Base-by-base conservation (phyloP, 2,329 filamentous ascomycete species). In the Hypoxylon sp. region DNA sequence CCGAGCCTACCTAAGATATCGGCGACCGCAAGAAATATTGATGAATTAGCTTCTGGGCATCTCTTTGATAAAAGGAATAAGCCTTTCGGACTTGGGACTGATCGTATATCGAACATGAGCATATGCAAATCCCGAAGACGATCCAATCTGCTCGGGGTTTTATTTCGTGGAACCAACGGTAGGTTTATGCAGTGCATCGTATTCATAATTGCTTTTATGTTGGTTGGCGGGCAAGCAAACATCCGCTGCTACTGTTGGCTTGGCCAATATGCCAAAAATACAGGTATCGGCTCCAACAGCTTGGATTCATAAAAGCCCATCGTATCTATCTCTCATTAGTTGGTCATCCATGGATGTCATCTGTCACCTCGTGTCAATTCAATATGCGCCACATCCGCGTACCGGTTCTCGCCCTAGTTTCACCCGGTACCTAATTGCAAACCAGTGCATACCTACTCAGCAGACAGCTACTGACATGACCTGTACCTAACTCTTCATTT, bases 201-300 rank as follows among this genome's bases (percentile, higher is more conserved):
- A 6, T n/a, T 39, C 32, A 15, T 17, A 15, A 17, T 44, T 44
- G 34, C 37, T 53, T 22, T 34, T 10, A 8, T 22, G 51, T 46
- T 54, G 50, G 50, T 53, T 53, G 50, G 50, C 50, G 6, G 34
- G 13, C 34, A n/a, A 22, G 51, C 26, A 32, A 30, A 20, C 15
- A 28, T 20, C 13, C 13, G 24, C 26, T n/a, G 34, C 13, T 6
- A 17, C 26, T n/a, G 34, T 30, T 32, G 51, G 51, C 30, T 30
- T 15, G 22, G 39, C 22, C 24, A 4, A 19, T 54, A 24, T 39
- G 28, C 1, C 49, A 26, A 26, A 26, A 26, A 7, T 7, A 7
- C 24, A 26, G 24, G 24, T 6, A 3, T 11, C 30, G 50, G 50
- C 22, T 39, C 50, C 34, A 53, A 53, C 34, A 53, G 7, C 24